Base-by-base conservation (phyloP, 1,139 yeast genomes). In the Suhomyces bokatorum region DNA sequence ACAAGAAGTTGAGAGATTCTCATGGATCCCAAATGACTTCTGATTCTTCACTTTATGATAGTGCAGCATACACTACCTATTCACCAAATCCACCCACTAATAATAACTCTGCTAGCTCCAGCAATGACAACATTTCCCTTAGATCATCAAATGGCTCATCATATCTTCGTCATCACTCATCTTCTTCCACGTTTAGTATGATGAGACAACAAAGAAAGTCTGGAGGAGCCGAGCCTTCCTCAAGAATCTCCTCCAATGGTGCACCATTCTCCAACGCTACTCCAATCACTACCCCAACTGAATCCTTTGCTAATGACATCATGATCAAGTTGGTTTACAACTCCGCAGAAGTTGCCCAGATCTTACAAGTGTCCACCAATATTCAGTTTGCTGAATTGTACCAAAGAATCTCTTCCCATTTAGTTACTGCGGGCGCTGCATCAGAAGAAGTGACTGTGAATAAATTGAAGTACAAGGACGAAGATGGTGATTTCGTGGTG, bases 401-500 rank as follows among this genome's bases (percentile, higher is more conserved):
- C 43, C 70, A 58, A 57, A 69, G 62, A 45, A 70, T 73, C 12
- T 62, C 72, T n/a, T 58, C 63, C 24, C 66, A 66, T 46, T 62
- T 73, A 8, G 67, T 67, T 4, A 55, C 67, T 5, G 63, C 69
- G 40, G 60, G 63, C 5, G 63, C 62, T 17, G 54, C 66, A 13
- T 55, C 59, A 34, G 73, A 67, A 43, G 77, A 70, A 51, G 64
- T 69, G 12, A 54, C 64, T 44, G 74, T 72, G 33, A 69, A 63
- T 50, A 78, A 84, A 57, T 74, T 93, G 50, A 85, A 85, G 63
- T 93, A 90, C 60, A 84, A 83, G 62, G 99, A 93, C 66, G 99
- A 93, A 64, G 99, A 93, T 62, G 97, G 95, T 15, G 99, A 93
- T 63, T 86, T 82, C 63, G 96, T 93, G 39, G 83, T 87, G 42